Base-by-base conservation (phyloP, 106 monocot species). In the Ottelia alismoides region DNA sequence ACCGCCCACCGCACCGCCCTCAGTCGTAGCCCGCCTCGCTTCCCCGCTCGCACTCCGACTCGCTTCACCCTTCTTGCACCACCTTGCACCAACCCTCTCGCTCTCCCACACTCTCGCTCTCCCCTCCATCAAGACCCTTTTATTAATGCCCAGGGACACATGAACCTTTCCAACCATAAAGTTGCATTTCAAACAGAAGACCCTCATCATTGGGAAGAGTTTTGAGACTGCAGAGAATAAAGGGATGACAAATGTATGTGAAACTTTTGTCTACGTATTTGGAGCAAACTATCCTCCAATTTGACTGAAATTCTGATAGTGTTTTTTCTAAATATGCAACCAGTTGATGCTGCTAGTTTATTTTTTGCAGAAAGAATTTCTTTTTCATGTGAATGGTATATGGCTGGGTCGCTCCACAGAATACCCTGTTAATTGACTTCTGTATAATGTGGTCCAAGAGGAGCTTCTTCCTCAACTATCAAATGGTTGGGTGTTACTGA, bases 321-420 rank as follows among this genome's bases (percentile, higher is more conserved):
- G 53, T 52, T 25, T 67, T 69, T 45, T 65, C 28, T 32, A 52
- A 49, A 60, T 18, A 69, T 22, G 57, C 43, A 7, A 12, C 20
- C 31, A 60, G 26, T 24, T 26, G 52, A 30, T 35, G 26, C 28
- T 11, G 23, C 17, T 9, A 6, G 27, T 1, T 27, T 49, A n/a
- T n/a, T n/a, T n/a, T n/a, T 46, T 26, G 54, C 35, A 71, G 57
- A 64, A n/a, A n/a, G n/a, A n/a, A n/a, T n/a, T n/a, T n/a, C n/a
- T n/a, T n/a, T n/a, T n/a, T n/a, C n/a, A n/a, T n/a, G n/a, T n/a
- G n/a, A n/a, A n/a, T n/a, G n/a, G n/a, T n/a, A n/a, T n/a, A n/a
- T n/a, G 62, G 76, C 85, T 65, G 85, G 76, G n/a, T 76, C 65
- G 60, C 70, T 65, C 70, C 70, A 71, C 40, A 92, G 31, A 24